These are phyloP conservation scores for Rubroboletus satanas DNA, from an alignment of 768 basidiomycete genomes.

Conservation along the genomic window DNA sequence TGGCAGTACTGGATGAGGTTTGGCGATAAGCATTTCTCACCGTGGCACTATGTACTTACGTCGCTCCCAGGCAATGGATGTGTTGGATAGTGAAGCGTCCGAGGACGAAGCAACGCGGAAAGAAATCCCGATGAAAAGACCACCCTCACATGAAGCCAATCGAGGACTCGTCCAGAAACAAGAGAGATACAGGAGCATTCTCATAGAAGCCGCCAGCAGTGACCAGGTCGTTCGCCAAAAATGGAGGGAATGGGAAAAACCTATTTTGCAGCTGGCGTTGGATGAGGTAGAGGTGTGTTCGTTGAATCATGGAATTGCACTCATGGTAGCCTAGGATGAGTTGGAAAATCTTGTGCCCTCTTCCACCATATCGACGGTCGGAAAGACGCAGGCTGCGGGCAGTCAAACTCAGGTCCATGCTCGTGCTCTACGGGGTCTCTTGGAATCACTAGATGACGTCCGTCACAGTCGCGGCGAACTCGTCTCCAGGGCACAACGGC, in stretches of 20 bases:
- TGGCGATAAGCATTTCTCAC: slow-evolving; percentile 4
- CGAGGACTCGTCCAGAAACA: slow-evolving; percentile 66
- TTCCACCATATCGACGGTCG: slow-evolving; percentile 43
- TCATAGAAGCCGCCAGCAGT: slow-evolving; percentile 68
- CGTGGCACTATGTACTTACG: neutral
- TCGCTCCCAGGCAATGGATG: slow-evolving; percentile 67
- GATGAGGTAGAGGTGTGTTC: slow-evolving; percentile 43
- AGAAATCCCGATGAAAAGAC: slow-evolving; percentile 45
- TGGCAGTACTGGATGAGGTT: slow-evolving; percentile 72
- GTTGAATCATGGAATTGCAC: neutral
- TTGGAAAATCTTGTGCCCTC: slow-evolving; percentile 69
- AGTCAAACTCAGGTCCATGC: slow-evolving; percentile 59
- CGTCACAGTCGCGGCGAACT: slow-evolving; percentile 56
- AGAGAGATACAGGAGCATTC: slow-evolving; percentile 64
- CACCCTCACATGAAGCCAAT: slow-evolving; percentile 79
- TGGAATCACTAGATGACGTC: slow-evolving; percentile 80
- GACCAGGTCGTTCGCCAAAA: slow-evolving; percentile 76
- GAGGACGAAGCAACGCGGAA: slow-evolving; percentile 72
- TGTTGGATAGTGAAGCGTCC: slow-evolving; percentile 86
- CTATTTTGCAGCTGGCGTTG: slow-evolving; percentile 66
- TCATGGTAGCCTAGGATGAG: slow-evolving; percentile 43
- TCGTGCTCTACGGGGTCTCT: slow-evolving; percentile 61
- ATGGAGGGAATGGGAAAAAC: slow-evolving; percentile 85
- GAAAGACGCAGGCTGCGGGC: slow-evolving; percentile 34
- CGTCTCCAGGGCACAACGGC: slow-evolving; percentile 58